A percentile compares a stretch with the other conserved stretches of the same genome.
phyloP scores from a whole-genome alignment of 306 rosid species.

The Cucurbita pepo region DNA sequence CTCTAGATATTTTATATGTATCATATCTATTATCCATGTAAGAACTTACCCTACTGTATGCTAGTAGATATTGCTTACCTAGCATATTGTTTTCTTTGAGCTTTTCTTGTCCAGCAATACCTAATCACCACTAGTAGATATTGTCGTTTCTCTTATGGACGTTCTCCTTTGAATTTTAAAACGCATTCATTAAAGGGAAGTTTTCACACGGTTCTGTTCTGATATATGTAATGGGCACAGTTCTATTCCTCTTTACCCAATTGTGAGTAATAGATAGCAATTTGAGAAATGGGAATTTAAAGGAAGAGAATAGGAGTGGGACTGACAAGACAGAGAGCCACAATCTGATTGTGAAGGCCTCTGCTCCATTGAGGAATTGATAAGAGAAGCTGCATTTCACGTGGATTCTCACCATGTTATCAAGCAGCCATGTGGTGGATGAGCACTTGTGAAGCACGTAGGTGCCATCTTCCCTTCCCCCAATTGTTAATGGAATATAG shows the following conservation, averaged over 20 bases:
- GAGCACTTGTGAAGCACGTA: not conserved
- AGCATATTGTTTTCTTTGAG: too few relatives aligned
- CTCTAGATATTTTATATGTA: too few relatives aligned
- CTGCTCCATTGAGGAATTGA: not conserved
- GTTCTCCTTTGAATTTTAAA: too few relatives aligned
- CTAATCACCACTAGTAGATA: too few relatives aligned
- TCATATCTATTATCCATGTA: too few relatives aligned
- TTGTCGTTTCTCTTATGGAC: too few relatives aligned
- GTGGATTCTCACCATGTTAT: slow-evolving; percentile 4
- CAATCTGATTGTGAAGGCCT: not conserved
- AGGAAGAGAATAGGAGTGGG: not conserved
- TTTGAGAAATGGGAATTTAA: not conserved
- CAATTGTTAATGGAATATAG: not conserved
- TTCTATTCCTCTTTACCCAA: not conserved
- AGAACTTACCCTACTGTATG: too few relatives aligned
- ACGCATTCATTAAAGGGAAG: too few relatives aligned
- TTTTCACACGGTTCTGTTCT: too few relatives aligned
- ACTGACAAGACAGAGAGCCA: not conserved
- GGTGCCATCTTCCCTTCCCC: not conserved
- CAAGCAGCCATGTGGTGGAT: not conserved
- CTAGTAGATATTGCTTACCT: too few relatives aligned
- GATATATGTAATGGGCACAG: too few relatives aligned
- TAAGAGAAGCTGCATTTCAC: slow-evolving; percentile 5
- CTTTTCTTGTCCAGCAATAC: too few relatives aligned
- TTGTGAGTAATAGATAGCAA: not conserved